Evolutionary conservation across 2,329 filamentous ascomycete genomes (phyloP).

Genomic region (Drechslerella stenobrocha): DNA sequence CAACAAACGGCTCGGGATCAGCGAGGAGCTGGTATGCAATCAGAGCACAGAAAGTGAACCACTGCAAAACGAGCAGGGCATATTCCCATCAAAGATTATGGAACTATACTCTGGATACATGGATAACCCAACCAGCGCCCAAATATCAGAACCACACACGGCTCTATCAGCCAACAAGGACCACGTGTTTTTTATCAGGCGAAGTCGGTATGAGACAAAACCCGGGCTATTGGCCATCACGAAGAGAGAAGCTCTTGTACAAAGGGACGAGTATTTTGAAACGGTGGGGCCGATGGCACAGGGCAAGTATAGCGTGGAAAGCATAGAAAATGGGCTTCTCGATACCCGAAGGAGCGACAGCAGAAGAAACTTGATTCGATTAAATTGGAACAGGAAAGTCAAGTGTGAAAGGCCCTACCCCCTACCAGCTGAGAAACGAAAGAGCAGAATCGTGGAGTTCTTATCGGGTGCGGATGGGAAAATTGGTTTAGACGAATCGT

Average conservation of each 20-base stretch:
- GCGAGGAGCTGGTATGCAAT: background rate
- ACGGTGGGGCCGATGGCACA: conserved; percentile 12
- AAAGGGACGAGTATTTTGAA: conserved; percentile 26
- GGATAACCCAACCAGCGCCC: conserved; percentile 1
- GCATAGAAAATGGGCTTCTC: background rate
- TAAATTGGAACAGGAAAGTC: conserved; percentile 7
- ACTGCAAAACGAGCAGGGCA: conserved; percentile 17
- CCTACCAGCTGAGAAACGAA: conserved; percentile 13
- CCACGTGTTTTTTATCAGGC: conserved; percentile 18
- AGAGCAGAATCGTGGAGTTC: conserved; percentile 18
- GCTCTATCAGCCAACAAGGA: conserved; percentile 14
- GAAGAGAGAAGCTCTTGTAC: conserved; percentile 2
- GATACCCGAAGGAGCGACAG: conserved; percentile 5
- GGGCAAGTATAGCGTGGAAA: conserved; percentile 3
- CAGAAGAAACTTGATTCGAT: background rate
- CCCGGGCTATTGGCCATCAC: conserved; percentile 21
- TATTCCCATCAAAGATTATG: conserved; percentile 30
- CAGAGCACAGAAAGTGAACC: background rate
- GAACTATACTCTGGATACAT: conserved; percentile 8
- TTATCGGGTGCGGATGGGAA: conserved; percentile 11
- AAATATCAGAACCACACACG: conserved; percentile 14
- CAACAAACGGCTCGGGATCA: conserved; percentile 11
- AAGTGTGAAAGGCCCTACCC: conserved; percentile 14
- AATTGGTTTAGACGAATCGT: background rate
- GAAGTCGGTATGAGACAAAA: conserved; percentile 22